These are phyloP conservation scores for Russula griseocarnosa DNA, from an alignment of 768 basidiomycete genomes.

Conservation along the genomic window DNA sequence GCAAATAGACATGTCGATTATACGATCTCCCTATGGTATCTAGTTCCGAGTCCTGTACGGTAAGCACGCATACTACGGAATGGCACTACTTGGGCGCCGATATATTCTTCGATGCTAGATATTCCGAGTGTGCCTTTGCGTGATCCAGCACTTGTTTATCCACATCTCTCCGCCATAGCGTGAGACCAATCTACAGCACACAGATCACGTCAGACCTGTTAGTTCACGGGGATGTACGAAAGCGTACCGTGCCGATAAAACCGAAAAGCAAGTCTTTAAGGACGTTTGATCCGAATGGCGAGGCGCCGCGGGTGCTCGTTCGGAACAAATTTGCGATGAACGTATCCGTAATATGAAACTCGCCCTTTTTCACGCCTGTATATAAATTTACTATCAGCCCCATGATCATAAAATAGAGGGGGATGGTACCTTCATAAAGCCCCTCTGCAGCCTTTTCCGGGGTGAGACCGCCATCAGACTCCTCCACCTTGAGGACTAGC, in stretches of 20 bases:
- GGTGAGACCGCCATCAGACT: conserved; percentile 57
- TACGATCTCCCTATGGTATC: not conserved
- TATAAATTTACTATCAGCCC: not conserved
- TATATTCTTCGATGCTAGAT: conserved; percentile 31
- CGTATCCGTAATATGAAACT: conserved; percentile 74
- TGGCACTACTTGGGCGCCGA: conserved; percentile 6
- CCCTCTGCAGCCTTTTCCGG: conserved; percentile 59
- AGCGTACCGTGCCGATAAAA: conserved; percentile 43
- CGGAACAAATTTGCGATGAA: conserved; percentile 65
- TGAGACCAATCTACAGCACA: conserved; percentile 40
- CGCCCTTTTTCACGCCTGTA: conserved; percentile 61
- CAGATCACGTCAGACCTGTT: conserved; percentile 1
- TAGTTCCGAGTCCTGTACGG: not conserved
- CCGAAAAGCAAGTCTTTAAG: conserved; percentile 48
- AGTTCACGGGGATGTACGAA: not conserved
- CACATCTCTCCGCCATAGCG: conserved; percentile 40
- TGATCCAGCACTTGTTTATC: conserved; percentile 38
- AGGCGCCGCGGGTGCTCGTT: conserved; percentile 58
- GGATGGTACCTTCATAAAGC: conserved; percentile 53
- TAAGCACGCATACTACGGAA: not conserved
- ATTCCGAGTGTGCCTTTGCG: conserved; percentile 37
- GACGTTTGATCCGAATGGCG: conserved; percentile 51
- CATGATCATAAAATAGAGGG: not conserved
- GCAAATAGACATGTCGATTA: not conserved
- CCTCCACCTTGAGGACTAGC: conserved; percentile 73